These are phyloP conservation scores for Trichoderma sp. DNA, from an alignment of 2,329 filamentous ascomycete genomes.

Conservation along the genomic window DNA sequence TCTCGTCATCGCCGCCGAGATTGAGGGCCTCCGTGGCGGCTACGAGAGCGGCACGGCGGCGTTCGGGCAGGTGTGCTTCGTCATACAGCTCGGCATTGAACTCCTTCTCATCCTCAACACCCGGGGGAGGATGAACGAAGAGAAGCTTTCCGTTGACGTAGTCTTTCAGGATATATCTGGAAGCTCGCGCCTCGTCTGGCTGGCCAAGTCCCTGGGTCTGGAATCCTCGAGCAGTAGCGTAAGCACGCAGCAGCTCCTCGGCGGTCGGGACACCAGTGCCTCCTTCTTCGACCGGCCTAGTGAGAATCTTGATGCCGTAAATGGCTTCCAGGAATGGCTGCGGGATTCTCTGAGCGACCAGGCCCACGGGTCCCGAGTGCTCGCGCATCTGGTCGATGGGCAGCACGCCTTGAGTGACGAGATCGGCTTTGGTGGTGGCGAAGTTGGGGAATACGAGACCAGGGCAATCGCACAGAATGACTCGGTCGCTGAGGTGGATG, in stretches of 20 bases:
- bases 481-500: slow-evolving; percentile 84
- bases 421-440: slow-evolving; percentile 90
- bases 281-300: slow-evolving; percentile 80
- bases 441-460: slow-evolving; percentile 99
- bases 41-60: slow-evolving; percentile 66
- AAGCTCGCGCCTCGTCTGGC: slow-evolving; percentile 89
- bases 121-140: slow-evolving; percentile 83
- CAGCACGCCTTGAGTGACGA: slow-evolving; percentile 91
- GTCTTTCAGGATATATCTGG: slow-evolving; percentile 87
- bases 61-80: slow-evolving; percentile 73
- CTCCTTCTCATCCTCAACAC: slow-evolving; percentile 63
- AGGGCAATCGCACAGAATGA: slow-evolving; percentile 94
- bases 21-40: slow-evolving; percentile 47
- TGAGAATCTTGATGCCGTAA: slow-evolving; percentile 87
- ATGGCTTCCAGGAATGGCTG: slow-evolving; percentile 85
- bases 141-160: slow-evolving; percentile 96
- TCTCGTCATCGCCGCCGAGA: slow-evolving; percentile 35
- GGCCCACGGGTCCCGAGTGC: slow-evolving; percentile 78
- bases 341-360: slow-evolving; percentile 83
- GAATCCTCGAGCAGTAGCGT: slow-evolving; percentile 86
- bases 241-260: slow-evolving; percentile 79
- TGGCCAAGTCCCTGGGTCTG: slow-evolving; percentile 84
- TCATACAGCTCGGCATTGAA: slow-evolving; percentile 94
- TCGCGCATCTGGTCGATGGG: slow-evolving; percentile 96
- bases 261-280: slow-evolving; percentile 84